Conservation (phyloP, 108 stramenopile species). For the Conticribra weissflogii region DNA sequence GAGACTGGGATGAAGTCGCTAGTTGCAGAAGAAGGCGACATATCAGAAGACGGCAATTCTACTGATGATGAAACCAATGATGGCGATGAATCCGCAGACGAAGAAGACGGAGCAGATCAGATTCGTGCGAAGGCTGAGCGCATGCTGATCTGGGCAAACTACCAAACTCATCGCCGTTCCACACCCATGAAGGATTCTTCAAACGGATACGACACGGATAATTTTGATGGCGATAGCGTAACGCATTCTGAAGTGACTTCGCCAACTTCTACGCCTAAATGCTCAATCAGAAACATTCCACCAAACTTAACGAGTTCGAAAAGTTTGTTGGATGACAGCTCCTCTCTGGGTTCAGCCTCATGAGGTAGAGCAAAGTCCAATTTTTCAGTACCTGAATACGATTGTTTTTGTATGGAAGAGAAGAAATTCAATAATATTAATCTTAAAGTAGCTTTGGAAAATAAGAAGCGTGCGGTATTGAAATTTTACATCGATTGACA, state of each 20-base stretch:
- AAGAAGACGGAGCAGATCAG: slow-evolving; percentile 31
- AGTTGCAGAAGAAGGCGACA: slow-evolving; percentile 16
- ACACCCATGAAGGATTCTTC: slow-evolving; percentile 15
- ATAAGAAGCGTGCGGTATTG: too few relatives aligned
- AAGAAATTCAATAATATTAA: too few relatives aligned
- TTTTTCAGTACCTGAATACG: too few relatives aligned
- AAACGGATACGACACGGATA: neutral
- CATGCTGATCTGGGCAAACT: slow-evolving; percentile 45
- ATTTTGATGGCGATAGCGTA: neutral
- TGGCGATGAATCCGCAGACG: slow-evolving; percentile 13
- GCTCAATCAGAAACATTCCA: neutral
- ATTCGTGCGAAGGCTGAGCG: slow-evolving; percentile 45
- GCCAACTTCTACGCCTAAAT: neutral
- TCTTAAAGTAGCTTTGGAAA: too few relatives aligned
- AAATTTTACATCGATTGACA: too few relatives aligned
- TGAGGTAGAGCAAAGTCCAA: too few relatives aligned
- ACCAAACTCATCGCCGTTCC: slow-evolving; percentile 27
- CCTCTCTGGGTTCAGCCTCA: neutral
- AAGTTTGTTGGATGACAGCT: neutral
- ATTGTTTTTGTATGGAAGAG: too few relatives aligned
- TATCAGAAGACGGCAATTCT: neutral
- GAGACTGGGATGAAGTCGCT: too few relatives aligned
- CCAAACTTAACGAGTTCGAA: neutral
- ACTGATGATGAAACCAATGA: slow-evolving; percentile 3
- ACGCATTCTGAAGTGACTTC: neutral